phyloP scores from a whole-genome alignment of 176 grass and related monocot genomes.

The Thalia dealbata region DNA sequence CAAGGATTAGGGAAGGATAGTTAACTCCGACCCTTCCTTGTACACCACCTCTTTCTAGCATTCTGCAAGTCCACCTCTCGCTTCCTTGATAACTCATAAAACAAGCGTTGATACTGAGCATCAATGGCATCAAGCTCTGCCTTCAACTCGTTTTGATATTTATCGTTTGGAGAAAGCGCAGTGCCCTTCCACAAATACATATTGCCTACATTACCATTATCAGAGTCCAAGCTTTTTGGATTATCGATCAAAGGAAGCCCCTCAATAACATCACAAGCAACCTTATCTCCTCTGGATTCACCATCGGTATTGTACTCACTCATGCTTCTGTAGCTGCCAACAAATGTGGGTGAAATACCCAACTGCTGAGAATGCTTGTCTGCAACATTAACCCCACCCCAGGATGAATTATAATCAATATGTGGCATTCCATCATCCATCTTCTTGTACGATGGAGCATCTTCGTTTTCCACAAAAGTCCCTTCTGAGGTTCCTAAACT shows the following conservation, averaged over 20 bases:
- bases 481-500: slow-evolving; percentile 13
- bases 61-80: slow-evolving; percentile 41
- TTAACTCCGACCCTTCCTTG: slow-evolving; percentile 16
- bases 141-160: slow-evolving; percentile 38
- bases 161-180: slow-evolving; percentile 13
- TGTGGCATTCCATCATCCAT: slow-evolving; percentile 13
- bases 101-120: slow-evolving; percentile 42
- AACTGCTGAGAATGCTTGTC: slow-evolving; percentile 36
- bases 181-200: slow-evolving; percentile 27
- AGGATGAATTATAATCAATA: slow-evolving; percentile 24
- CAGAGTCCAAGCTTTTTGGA: slow-evolving; percentile 10
- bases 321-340: slow-evolving; percentile 37
- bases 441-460: slow-evolving; percentile 18
- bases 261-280: slow-evolving; percentile 11
- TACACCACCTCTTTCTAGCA: slow-evolving; percentile 41
- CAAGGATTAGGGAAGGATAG: background rate
- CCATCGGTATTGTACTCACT: slow-evolving; percentile 25
- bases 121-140: slow-evolving; percentile 56
- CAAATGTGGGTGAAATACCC: slow-evolving; percentile 25
- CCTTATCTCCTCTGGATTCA: slow-evolving; percentile 27
- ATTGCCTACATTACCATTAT: slow-evolving; percentile 27
- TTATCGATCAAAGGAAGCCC: slow-evolving; percentile 14
- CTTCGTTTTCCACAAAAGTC: slow-evolving; percentile 24
- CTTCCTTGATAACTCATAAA: slow-evolving; percentile 61
- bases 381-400: slow-evolving; percentile 26